phyloP scores from a whole-genome alignment of 352 stramenopile species.

The Phytophthora tentaculata region DNA sequence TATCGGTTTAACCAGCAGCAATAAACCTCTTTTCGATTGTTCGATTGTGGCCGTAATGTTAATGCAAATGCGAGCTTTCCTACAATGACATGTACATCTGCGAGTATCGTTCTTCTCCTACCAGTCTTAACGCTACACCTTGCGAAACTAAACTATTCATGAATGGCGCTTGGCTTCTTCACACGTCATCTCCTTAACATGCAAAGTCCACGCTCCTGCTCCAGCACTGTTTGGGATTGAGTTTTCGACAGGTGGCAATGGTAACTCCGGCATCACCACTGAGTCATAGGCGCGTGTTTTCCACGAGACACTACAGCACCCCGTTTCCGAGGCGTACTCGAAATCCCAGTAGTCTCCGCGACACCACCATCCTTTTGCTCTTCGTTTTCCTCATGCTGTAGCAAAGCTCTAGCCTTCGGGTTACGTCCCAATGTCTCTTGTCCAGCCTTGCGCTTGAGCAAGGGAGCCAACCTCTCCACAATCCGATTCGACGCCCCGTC shows the following conservation, averaged over 20 bases:
- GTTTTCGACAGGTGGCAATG: not conserved
- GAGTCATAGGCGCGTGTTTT: too few species aligned
- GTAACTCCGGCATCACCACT: too few species aligned
- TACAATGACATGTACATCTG: slow-evolving; percentile 16
- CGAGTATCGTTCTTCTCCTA: slow-evolving; percentile 10
- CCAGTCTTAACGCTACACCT: not conserved
- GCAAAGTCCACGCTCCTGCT: not conserved
- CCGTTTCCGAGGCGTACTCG: not conserved
- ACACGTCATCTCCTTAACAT: not conserved
- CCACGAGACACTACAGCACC: not conserved
- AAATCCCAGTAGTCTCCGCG: not conserved
- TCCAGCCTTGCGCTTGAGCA: slow-evolving; percentile 6
- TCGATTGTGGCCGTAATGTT: not conserved
- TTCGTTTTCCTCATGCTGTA: slow-evolving; percentile 7
- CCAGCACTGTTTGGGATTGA: slow-evolving; percentile 1
- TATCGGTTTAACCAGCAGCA: not conserved
- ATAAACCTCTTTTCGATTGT: not conserved
- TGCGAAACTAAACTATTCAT: slow-evolving; percentile 14
- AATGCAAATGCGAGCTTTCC: slow-evolving; percentile 1
- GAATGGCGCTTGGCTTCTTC: not conserved
- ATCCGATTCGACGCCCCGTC: not conserved
- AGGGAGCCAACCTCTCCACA: not conserved
- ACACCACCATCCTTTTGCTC: not conserved
- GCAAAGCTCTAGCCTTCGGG: slow-evolving; percentile 4
- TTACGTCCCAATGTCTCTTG: not conserved